These are phyloP conservation scores for Spathaspora arborariae DNA, from an alignment of 805 yeast genomes.

Conservation along the genomic window DNA sequence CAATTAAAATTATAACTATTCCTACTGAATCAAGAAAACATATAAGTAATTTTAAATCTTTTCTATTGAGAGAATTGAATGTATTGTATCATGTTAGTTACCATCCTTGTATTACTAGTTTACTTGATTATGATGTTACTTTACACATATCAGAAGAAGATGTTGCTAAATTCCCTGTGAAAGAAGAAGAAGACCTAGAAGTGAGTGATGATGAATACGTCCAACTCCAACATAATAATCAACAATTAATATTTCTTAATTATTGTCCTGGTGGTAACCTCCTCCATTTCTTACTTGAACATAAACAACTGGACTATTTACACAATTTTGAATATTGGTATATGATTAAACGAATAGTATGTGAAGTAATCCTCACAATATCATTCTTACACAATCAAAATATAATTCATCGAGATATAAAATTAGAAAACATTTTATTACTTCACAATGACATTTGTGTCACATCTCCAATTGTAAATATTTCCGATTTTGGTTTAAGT, in stretches of 20 bases:
- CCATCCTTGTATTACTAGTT: constrained; percentile 68
- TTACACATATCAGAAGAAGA: constrained; percentile 16
- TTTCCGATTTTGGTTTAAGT: constrained; percentile 90
- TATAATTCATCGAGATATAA: constrained; percentile 88
- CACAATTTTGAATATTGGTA: constrained; percentile 37
- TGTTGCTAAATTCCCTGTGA: constrained; percentile 8
- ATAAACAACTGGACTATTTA: constrained; percentile 33
- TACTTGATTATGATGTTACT: constrained; percentile 49
- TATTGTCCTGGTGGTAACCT: constrained; percentile 85
- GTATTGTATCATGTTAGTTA: constrained; percentile 47
- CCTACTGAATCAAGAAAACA: constrained; percentile 26
- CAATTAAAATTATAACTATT: constrained; percentile 62
- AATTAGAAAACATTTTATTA: constrained; percentile 77
- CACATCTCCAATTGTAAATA: constrained; percentile 33
- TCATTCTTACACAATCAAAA: constrained; percentile 62
- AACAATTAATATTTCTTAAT: constrained; percentile 58
- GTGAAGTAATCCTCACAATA: constrained; percentile 69
- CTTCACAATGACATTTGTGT: constrained; percentile 19
- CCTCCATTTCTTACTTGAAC: constrained; percentile 47
- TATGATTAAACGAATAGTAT: constrained; percentile 58
- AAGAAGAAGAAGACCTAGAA: constrained; percentile 6
- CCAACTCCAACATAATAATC: constrained; percentile 15
- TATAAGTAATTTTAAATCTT: constrained; percentile 29
- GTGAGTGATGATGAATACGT: not conserved
- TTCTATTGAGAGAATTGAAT: constrained; percentile 61